phyloP scores from a whole-genome alignment of 306 rosid species.

The Vigna hirtella region DNA sequence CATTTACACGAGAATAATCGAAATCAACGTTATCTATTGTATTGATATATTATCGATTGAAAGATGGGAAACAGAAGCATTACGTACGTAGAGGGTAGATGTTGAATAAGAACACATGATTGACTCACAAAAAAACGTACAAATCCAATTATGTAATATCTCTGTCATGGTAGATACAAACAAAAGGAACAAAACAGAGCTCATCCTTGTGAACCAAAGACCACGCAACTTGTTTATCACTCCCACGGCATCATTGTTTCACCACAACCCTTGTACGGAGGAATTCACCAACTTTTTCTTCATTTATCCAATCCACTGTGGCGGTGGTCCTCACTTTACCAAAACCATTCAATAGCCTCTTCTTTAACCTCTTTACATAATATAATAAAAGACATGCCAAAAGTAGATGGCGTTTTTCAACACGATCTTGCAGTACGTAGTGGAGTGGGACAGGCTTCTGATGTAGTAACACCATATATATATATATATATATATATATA shows the following conservation, averaged over 20 bases:
- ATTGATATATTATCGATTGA: neutral
- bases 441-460: constrained; percentile 9
- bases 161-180: constrained; percentile 40
- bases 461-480: neutral
- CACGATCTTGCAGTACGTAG: neutral
- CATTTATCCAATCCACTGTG: neutral
- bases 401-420: constrained; percentile 23
- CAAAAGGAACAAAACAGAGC: constrained; percentile 44
- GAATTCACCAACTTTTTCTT: constrained; percentile 22
- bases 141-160: constrained; percentile 5
- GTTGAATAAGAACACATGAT: constrained; percentile 16
- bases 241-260: constrained; percentile 15
- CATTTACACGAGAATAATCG: neutral
- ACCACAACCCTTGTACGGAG: constrained; percentile 27
- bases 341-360: constrained; percentile 14
- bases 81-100: neutral
- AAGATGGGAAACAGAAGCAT: constrained; percentile 5
- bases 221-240: constrained; percentile 23
- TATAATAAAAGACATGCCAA: constrained; percentile 10
- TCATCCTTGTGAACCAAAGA: constrained; percentile 35
- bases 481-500: no score
- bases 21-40: neutral
- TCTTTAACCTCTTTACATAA: neutral
- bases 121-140: neutral
- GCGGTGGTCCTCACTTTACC: constrained; percentile 30